A percentile compares a stretch with the other conserved stretches of the same genome.
These are phyloP conservation scores for Phanerodontia chrysosporium DNA, from an alignment of 768 basidiomycete genomes.

Conservation along the genomic window DNA sequence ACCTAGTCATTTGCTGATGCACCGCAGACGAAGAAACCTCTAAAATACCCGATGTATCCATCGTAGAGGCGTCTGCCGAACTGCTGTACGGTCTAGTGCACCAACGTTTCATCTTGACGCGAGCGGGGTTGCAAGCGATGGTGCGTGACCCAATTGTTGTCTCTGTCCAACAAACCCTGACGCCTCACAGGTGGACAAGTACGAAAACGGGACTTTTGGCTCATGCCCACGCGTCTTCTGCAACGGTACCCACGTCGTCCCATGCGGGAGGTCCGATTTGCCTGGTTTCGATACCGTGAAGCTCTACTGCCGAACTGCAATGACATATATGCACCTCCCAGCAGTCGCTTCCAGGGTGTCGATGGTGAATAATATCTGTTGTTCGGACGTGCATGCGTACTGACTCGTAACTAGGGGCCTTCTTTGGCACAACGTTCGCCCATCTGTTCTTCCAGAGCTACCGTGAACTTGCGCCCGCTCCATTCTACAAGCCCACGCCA, in stretches of 20 bases:
- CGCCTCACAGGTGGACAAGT: slow-evolving; percentile 79
- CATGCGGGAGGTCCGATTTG: slow-evolving; percentile 92
- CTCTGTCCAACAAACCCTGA: background rate
- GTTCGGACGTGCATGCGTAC: background rate
- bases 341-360: slow-evolving; percentile 91
- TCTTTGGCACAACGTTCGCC: slow-evolving; percentile 98
- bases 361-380: slow-evolving; percentile 61
- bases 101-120: slow-evolving; percentile 94
- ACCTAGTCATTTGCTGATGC: slow-evolving; percentile 18
- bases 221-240: slow-evolving; percentile 96
- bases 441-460: slow-evolving; percentile 98
- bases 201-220: slow-evolving; percentile 87
- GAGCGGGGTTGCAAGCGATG: slow-evolving; percentile 92
- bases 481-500: slow-evolving; percentile 73
- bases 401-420: slow-evolving; percentile 64
- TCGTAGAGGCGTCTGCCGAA: slow-evolving; percentile 96
- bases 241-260: slow-evolving; percentile 81
- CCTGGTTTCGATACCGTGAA: slow-evolving; percentile 98
- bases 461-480: slow-evolving; percentile 89
- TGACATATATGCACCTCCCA: slow-evolving; percentile 93
- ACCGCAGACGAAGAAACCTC: slow-evolving; percentile 78
- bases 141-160: slow-evolving; percentile 36
- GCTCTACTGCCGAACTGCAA: slow-evolving; percentile 96
- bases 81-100: slow-evolving; percentile 97
- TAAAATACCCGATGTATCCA: slow-evolving; percentile 97